These are phyloP conservation scores for Jatropha multifida DNA, from an alignment of 441 rosid species.

Conservation along the genomic window DNA sequence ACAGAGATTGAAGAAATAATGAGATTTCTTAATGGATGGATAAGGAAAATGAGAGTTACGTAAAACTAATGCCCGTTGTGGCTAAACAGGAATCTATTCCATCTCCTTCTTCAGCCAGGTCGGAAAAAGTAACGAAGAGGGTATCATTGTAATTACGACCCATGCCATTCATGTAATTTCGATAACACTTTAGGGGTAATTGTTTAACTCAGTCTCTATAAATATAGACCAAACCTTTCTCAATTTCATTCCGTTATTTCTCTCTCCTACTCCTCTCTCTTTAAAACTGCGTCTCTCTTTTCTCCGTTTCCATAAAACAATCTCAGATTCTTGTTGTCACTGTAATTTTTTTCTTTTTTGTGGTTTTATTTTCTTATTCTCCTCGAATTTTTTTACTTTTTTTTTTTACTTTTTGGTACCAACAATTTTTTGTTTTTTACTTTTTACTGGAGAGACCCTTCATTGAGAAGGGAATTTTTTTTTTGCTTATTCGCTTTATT, in stretches of 20 bases:
- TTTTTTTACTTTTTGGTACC: background rate
- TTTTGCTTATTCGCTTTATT: background rate
- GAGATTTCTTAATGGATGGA: too few species aligned
- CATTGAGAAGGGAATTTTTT: background rate
- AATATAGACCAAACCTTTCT: conserved; percentile 16
- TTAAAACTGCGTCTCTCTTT: background rate
- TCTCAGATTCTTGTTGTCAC: conserved; percentile 10
- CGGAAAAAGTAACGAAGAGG: conserved; percentile 16
- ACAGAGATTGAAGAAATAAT: too few species aligned
- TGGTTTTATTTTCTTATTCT: background rate
- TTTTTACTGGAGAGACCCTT: background rate
- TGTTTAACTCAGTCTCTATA: conserved; percentile 33
- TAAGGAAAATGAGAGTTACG: background rate
- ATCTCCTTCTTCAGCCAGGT: background rate
- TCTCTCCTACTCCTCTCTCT: background rate
- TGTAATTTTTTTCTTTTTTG: background rate
- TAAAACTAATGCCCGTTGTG: background rate
- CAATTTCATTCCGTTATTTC: background rate
- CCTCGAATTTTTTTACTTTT: background rate
- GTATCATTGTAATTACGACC: conserved; percentile 13
- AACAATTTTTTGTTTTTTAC: background rate
- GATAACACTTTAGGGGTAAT: background rate
- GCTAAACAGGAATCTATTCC: conserved; percentile 1
- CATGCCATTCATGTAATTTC: conserved; percentile 24
- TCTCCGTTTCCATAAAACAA: background rate